Conservation (phyloP, 495 filamentous ascomycete genomes). For the Poronia punctata region DNA sequence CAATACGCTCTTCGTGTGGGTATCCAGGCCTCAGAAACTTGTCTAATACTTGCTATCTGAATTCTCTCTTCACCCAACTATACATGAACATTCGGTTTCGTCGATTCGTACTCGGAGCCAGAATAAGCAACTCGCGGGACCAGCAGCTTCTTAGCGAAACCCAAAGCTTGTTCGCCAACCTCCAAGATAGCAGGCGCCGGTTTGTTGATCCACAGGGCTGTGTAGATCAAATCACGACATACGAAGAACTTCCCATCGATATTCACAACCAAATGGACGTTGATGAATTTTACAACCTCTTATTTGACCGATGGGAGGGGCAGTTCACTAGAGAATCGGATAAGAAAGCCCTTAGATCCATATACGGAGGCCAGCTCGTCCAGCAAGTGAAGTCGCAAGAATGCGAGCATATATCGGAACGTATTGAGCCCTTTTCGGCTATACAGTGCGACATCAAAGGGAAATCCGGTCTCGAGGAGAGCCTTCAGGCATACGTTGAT, state of each 20-base stretch:
- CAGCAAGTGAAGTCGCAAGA: slow-evolving; percentile 95
- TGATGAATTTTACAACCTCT: slow-evolving; percentile 91
- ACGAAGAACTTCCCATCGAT: slow-evolving; percentile 80
- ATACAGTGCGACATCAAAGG: slow-evolving; percentile 97
- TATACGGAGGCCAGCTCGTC: slow-evolving; percentile 87
- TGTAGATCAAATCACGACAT: slow-evolving; percentile 69
- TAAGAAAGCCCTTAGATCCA: slow-evolving; percentile 71
- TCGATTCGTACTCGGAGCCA: slow-evolving; percentile 65
- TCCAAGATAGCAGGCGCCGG: slow-evolving; percentile 75
- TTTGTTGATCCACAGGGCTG: slow-evolving; percentile 66
- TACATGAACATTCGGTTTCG: slow-evolving; percentile 95
- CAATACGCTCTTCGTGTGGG: slow-evolving; percentile 65
- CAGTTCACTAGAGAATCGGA: slow-evolving; percentile 61
- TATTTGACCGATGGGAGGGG: slow-evolving; percentile 86
- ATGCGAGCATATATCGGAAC: slow-evolving; percentile 87
- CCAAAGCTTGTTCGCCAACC: slow-evolving; percentile 70
- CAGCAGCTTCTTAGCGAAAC: slow-evolving; percentile 71
- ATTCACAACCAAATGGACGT: slow-evolving; percentile 93
- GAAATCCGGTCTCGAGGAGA: slow-evolving; percentile 76
- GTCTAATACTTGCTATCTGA: slow-evolving; percentile 95
- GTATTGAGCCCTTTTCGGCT: slow-evolving; percentile 84
- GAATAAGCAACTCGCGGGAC: slow-evolving; percentile 42
- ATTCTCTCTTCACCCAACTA: slow-evolving; percentile 89
- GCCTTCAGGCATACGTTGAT: slow-evolving; percentile 86
- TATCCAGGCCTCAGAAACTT: slow-evolving; percentile 84